Evolutionary conservation across 495 filamentous ascomycete species (phyloP), one percentile per base, ranked within the genome.

Genomic region (Corynascus novoguineensis): DNA sequence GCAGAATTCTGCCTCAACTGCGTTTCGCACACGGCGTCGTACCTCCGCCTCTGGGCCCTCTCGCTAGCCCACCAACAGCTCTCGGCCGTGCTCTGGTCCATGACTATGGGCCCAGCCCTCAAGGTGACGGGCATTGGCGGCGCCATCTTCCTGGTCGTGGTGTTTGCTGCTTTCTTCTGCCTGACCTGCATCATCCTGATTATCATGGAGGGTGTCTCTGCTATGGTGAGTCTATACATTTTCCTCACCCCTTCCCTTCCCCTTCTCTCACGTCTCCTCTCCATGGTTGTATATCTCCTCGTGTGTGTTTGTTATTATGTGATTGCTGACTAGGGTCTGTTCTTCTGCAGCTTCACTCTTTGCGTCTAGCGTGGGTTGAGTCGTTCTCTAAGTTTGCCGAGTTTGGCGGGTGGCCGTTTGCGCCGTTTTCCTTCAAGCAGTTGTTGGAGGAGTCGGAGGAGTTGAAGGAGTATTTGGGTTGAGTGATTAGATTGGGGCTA

Each of bases 321-420:
- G 21, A 10, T 17, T 10, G 29, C 28, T 45, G 27, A 54, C 14
- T 1, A 11, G 29, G 5, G n/a, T 1, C 3, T 35, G 11, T 37
- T 1, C n/a, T 27, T 58, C 19, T 7, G 27, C 27, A 75, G 74
- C 81, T 96, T 76, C 95, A 97, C 73, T 90, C 87, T 58, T 78
- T 99, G 61, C 83, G 93, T 78, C 81, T 99, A 56, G 95, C 97
- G 67, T 99, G 93, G 93, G 93, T 99, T 56, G 93, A 99, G 71
- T 91, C 93, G n/a, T 97, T 97, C 84, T 93, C 90, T 75, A 98
- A 98, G 75, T 95, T 97, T 77, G 96, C 97, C 76, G 87, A 97
- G 69, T 95, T 95, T 59, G 91, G 91, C 53, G 93, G 93, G 41
- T 80, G 93, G 68, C 78, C 91, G 35, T 97, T 99, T 74, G 77